phyloP scores from a whole-genome alignment of 2,329 filamentous ascomycete species.

The Cladobotryum protrusum region DNA sequence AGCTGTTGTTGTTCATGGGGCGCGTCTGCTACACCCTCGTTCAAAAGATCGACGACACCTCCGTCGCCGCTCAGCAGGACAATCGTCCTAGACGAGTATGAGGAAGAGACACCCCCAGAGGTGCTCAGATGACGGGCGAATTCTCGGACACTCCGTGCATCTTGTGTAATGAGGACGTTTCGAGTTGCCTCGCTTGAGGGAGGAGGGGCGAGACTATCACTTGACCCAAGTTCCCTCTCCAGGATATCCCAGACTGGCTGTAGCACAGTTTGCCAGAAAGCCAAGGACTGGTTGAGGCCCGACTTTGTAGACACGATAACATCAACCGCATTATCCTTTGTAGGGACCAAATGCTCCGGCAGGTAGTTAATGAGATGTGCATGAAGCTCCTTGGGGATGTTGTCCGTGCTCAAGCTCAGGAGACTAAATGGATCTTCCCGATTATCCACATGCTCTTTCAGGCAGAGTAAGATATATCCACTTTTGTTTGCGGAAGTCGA shows the following conservation, averaged over 20 bases:
- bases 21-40: slow-evolving; percentile 39
- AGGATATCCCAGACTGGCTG: slow-evolving; percentile 47
- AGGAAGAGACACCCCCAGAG: slow-evolving; percentile 20
- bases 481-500: not conserved
- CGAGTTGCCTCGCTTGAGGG: not conserved
- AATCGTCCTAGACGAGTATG: slow-evolving; percentile 42
- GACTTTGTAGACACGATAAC: slow-evolving; percentile 63
- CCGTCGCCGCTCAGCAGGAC: slow-evolving; percentile 84
- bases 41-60: slow-evolving; percentile 75
- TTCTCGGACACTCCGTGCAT: slow-evolving; percentile 55
- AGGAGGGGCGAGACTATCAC: not conserved
- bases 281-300: slow-evolving; percentile 51
- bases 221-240: slow-evolving; percentile 17
- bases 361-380: slow-evolving; percentile 30
- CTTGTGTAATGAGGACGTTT: slow-evolving; percentile 55
- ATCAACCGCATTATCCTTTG: slow-evolving; percentile 38
- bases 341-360: slow-evolving; percentile 32
- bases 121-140: slow-evolving; percentile 41
- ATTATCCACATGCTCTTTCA: slow-evolving; percentile 30
- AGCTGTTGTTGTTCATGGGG: slow-evolving; percentile 25
- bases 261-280: slow-evolving; percentile 51
- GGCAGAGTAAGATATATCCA: slow-evolving; percentile 28
- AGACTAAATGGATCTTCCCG: slow-evolving; percentile 22
- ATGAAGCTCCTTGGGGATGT: slow-evolving; percentile 31
- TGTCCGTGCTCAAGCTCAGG: slow-evolving; percentile 22